Evolutionary conservation across 2,329 filamentous ascomycete genomes (phyloP), one percentile per base, ranked within the genome.

Genomic region (Aspergillus neotritici): DNA sequence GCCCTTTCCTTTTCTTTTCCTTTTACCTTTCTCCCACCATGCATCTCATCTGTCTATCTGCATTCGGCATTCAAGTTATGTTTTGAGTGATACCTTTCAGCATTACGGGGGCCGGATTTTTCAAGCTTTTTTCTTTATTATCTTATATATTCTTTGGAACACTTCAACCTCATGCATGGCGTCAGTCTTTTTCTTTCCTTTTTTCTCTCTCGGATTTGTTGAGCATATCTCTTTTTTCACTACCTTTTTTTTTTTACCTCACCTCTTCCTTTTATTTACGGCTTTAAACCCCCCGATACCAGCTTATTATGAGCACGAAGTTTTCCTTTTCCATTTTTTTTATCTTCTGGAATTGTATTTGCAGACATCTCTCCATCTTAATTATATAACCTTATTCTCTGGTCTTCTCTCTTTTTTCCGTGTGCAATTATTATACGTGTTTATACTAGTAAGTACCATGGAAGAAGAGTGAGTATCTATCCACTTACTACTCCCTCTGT

Each of bases 261-360:
- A 17, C 13, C 16, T 40, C 30, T n/a, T 41, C 17, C 37, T 17
- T 40, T 46, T 40, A 38, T 44, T 37, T 47, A 44, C 31, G 44
- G 35, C 41, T 42, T 41, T 49, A 52, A 49, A 25, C 21, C 7
- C 21, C 21, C 51, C 56, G 58, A 62, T 62, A 62, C 57, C 60
- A 62, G 55, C 52, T 55, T 57, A 25, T 25, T 25, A 61, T 47
- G 57, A 62, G 57, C 58, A 53, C 41, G 47, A 58, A 25, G 7
- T 25, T 43, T n/a, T n/a, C n/a, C n/a, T n/a, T n/a, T n/a, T n/a
- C n/a, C n/a, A n/a, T n/a, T n/a, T 41, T 47, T 49, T 52, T 44
- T 56, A 51, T 41, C 47, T 54, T 55, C 54, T 61, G 44, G 53
- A 51, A 51, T 51, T 61, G 54, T 60, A 60, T 56, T 57, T 61